A percentile compares a stretch with the other conserved stretches of the same genome.
Conservation (phyloP, 805 yeast species). For the Saccharomyces jurei region DNA sequence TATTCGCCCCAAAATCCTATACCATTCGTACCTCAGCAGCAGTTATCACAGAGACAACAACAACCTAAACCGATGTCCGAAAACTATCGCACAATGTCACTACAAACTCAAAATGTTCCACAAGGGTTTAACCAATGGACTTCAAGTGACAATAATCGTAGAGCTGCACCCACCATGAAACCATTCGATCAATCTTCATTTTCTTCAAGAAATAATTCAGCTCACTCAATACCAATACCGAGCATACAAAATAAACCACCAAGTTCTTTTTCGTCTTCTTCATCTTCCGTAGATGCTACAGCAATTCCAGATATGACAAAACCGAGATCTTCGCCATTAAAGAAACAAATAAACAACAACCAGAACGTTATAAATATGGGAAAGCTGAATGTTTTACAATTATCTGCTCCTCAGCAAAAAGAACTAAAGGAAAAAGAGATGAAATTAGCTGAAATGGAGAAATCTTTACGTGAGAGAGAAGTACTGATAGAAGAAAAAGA, state of each 20-base stretch:
- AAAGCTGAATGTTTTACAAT: constrained; percentile 18
- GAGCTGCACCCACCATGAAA: not conserved
- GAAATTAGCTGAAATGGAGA: constrained; percentile 7
- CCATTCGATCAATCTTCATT: not conserved
- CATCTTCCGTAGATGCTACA: not conserved
- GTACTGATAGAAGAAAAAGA: constrained; percentile 6
- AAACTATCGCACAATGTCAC: not conserved
- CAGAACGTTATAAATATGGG: constrained; percentile 4
- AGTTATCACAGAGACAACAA: constrained; percentile 2
- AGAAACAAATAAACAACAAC: constrained; percentile 2
- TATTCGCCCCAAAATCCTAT: not conserved
- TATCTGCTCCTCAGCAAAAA: constrained; percentile 22
- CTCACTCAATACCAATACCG: not conserved
- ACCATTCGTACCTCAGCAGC: not conserved
- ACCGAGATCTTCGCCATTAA: constrained; percentile 8
- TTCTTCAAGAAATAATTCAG: not conserved
- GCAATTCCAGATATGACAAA: not conserved
- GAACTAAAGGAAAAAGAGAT: constrained; percentile 12
- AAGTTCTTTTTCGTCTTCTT: not conserved
- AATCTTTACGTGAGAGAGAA: constrained; percentile 8
- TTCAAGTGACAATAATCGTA: not conserved
- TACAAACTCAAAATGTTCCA: not conserved
- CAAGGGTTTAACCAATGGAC: not conserved
- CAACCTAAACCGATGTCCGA: not conserved
- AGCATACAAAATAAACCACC: not conserved